Base-by-base conservation (phyloP, 352 stramenopile genomes). In the Paralagenidium karlingii region DNA sequence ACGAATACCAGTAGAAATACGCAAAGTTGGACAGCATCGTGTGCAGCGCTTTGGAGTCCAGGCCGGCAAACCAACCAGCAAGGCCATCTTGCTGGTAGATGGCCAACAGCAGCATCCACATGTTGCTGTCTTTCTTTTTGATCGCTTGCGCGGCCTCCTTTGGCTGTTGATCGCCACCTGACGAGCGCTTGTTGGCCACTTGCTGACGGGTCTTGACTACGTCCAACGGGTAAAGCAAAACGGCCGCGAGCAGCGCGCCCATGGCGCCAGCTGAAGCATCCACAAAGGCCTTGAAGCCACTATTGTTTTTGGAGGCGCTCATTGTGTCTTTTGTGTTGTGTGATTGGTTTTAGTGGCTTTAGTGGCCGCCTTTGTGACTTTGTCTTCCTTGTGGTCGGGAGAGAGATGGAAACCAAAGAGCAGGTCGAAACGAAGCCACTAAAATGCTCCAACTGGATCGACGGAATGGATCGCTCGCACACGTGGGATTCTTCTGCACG, bases 1-100 rank as follows among this genome's bases (percentile, higher is more conserved):
- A 81, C 39, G 74, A 78, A 45, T 85, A 88, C 66, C 74, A 88
- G 54, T 88, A 88, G 42, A 88, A 88, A 54, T 85, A 88, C 34
- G 64, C 71, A 50, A 88, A 88, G 51, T 81, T 85, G 36, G 70
- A 80, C 30, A 69, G 52, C 24, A 83, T 59, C 25, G 74, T 88
- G 55, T 85, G 69, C 43, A 74, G 60, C 24, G 79, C 58, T 51
- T 88, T 88, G 38, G 74, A 83, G 49, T 66, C 73, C 8, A 85
- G 55, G 0, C 74, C 74, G 0, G 69, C 63, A 41, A 85, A 83
- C 36, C 83, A 54, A 1, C 74, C 74, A 16, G 68, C 53, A 19
- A 78, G 26, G 8, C 74, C 70, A 36, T 88, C 70, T 15, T 55
- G 25, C n/a, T 59, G 58, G 55, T 82, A 84, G 33, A 84, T 79